These are phyloP conservation scores for Talaromyces albobiverticillius DNA, from an alignment of 2,329 filamentous ascomycete genomes.

Conservation along the genomic window DNA sequence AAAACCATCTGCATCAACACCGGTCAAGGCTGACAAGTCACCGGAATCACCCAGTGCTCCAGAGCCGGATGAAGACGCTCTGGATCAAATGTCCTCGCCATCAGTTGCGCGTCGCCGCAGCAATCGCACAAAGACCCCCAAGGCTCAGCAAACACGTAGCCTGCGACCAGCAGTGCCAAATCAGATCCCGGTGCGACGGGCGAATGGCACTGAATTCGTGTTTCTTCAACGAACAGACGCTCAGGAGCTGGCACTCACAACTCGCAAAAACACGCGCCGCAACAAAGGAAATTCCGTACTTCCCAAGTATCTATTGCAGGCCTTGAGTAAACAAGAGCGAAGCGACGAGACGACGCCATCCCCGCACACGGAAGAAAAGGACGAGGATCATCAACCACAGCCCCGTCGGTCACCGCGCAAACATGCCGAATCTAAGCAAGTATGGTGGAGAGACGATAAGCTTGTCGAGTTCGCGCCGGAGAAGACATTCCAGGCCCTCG, in stretches of 20 bases:
- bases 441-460: conserved; percentile 36
- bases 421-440: conserved; percentile 26
- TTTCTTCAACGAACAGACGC: conserved; percentile 41
- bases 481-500: neutral
- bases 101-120: conserved; percentile 34
- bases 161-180: conserved; percentile 30
- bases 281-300: conserved; percentile 39
- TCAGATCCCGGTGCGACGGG: conserved; percentile 41
- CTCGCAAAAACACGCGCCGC: conserved; percentile 41
- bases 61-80: conserved; percentile 19
- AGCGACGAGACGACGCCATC: neutral
- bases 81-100: conserved; percentile 23
- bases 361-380: conserved; percentile 1
- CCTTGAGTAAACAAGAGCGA: conserved; percentile 21
- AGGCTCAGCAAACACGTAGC: conserved; percentile 19
- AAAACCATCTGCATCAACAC: conserved; percentile 20
- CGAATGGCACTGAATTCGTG: conserved; percentile 45
- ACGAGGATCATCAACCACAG: neutral
- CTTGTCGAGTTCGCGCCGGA: conserved; percentile 29
- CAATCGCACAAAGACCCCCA: conserved; percentile 28
- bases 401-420: neutral
- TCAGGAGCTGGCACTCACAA: conserved; percentile 40
- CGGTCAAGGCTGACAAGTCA: conserved; percentile 21
- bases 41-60: conserved; percentile 15
- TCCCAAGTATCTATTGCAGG: conserved; percentile 30